These are phyloP conservation scores for Barnettozyma wickerhamii DNA, from an alignment of 805 yeast species.

Conservation along the genomic window DNA sequence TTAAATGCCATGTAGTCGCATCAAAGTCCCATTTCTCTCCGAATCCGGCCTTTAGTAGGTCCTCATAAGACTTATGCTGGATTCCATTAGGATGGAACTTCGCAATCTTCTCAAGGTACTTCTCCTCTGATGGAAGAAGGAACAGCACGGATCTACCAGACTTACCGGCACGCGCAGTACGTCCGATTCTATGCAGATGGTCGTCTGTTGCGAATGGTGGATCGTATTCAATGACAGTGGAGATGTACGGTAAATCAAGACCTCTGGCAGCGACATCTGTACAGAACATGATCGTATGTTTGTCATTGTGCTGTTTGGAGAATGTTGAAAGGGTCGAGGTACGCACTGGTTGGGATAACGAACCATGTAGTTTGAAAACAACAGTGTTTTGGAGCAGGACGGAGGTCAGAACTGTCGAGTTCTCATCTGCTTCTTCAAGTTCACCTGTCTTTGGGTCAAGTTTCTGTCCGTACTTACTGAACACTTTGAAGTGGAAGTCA, in stretches of 20 bases:
- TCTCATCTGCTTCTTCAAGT: slow-evolving; percentile 24
- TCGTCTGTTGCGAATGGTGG: slow-evolving; percentile 95
- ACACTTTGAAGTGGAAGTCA: slow-evolving; percentile 79
- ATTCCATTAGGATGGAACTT: slow-evolving; percentile 55
- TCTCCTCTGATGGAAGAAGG: slow-evolving; percentile 90
- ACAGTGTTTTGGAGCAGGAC: slow-evolving; percentile 47
- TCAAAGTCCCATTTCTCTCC: slow-evolving; percentile 78
- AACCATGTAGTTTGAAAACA: slow-evolving; percentile 81
- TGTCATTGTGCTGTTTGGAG: slow-evolving; percentile 35
- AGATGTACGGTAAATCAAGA: slow-evolving; percentile 81
- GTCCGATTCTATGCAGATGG: slow-evolving; percentile 93
- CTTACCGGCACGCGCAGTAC: slow-evolving; percentile 97
- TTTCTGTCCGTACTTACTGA: slow-evolving; percentile 55
- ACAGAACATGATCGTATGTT: slow-evolving; percentile 73
- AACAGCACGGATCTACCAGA: slow-evolving; percentile 75
- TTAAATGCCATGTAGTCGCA: slow-evolving; percentile 95
- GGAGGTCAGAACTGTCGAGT: slow-evolving; percentile 44
- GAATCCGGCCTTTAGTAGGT: slow-evolving; percentile 34
- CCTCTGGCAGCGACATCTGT: slow-evolving; percentile 99
- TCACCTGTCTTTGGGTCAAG: slow-evolving; percentile 30
- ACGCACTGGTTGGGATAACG: slow-evolving; percentile 79
- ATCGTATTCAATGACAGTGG: slow-evolving; percentile 86
- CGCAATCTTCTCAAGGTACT: slow-evolving; percentile 60
- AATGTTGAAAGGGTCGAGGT: slow-evolving; percentile 56
- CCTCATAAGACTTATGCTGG: slow-evolving; percentile 44